phyloP scores from a whole-genome alignment of 2,329 filamentous ascomycete genomes.

The Phaeoacremonium minimum region DNA sequence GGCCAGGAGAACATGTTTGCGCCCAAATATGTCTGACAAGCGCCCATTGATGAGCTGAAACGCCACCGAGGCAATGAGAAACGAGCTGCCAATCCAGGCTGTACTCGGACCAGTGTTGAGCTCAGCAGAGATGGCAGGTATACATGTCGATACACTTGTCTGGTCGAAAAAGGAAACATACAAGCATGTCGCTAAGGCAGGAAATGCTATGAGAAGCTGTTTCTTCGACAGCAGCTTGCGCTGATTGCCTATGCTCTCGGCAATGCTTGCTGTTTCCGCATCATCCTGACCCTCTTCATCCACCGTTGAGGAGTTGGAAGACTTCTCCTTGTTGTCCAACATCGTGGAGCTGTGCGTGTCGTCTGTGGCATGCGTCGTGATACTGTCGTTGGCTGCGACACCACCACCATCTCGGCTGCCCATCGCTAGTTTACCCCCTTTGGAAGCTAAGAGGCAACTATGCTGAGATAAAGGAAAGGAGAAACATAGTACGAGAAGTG shows the following conservation, averaged over 20 bases:
- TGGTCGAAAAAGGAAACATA: not conserved
- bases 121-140: not conserved
- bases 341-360: too few relatives aligned
- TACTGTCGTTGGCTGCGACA: too few relatives aligned
- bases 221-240: not conserved
- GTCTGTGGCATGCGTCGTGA: too few relatives aligned
- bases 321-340: not conserved
- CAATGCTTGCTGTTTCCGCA: not conserved
- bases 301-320: not conserved
- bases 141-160: not conserved
- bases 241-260: not conserved
- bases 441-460: too few relatives aligned
- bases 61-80: conserved; percentile 3
- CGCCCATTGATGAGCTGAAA: conserved; percentile 30
- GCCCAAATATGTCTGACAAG: conserved; percentile 27
- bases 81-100: not conserved
- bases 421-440: too few relatives aligned
- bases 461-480: too few relatives aligned
- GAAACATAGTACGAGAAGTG: too few relatives aligned
- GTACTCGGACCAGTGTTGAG: not conserved
- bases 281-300: not conserved
- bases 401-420: too few relatives aligned
- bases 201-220: not conserved
- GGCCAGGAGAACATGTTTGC: conserved; percentile 22
- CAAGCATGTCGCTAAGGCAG: not conserved